Evolutionary conservation across 331 rosid genomes (phyloP), one percentile per base, ranked within the genome.

Genomic region (Dryas integrifolia): DNA sequence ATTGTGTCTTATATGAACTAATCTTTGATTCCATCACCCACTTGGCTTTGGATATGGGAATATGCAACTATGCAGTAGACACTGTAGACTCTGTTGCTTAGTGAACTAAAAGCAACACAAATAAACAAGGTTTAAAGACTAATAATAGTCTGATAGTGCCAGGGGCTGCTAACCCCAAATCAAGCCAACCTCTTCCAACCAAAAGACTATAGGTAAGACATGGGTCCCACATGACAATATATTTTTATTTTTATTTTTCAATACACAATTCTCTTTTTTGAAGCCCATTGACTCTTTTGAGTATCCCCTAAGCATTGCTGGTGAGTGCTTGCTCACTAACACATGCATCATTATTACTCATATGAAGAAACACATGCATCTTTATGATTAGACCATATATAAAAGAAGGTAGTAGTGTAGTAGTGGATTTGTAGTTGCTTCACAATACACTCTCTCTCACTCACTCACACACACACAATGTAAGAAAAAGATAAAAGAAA

Each of bases 291-390:
- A 79, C 76, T 82, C 83, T 74, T 84, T 90, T 77, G 91, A 90
- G 96, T 88, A 83, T 65, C 74, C 70, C 82, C 79, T 73, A 88
- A 88, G 96, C 91, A 83, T 86, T 86, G 87, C 86, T 85, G 96
- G 90, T 84, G 68, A 58, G 87, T 78, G 74, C 76, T 81, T 70
- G 73, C 83, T 79, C 83, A 79, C 82, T 70, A 65, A 78, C 90
- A 84, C 87, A 83, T 81, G 92, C 82, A 86, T 85, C 86, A 84
- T 88, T 77, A 88, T 90, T 73, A 75, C 83, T 73, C 64, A 52
- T 74, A 73, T 79, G 81, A 86, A 73, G 85, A 76, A 79, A 87
- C 89, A 83, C 86, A 86, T 86, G 91, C 85, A 77, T 81, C 86
- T 82, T 84, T 72, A 70, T 84, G 79, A 81, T 81, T 81, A 45